A percentile compares a stretch with the other conserved stretches of the same genome.
phyloP scores from a whole-genome alignment of 169 alveolate genomes.

The Eimeria brunetti region DNA sequence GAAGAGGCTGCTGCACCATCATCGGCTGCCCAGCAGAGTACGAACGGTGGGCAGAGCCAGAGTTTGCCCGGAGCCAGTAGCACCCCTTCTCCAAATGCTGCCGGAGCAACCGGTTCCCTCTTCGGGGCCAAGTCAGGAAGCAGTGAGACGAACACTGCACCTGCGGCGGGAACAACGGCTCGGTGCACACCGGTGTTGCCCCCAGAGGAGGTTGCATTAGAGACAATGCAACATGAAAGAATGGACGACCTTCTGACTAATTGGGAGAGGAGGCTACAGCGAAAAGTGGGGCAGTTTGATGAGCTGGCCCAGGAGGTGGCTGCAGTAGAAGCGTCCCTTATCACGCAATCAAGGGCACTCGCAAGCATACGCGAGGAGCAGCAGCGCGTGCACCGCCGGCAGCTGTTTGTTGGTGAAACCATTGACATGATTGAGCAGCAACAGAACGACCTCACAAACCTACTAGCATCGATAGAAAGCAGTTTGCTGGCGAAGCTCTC shows the following conservation, averaged over 20 bases:
- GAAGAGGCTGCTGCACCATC: conserved; percentile 40
- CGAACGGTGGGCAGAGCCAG: conserved; percentile 41
- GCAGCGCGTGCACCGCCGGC: conserved; percentile 73
- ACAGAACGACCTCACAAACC: conserved; percentile 65
- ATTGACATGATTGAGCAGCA: conserved; percentile 78
- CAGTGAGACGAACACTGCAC: conserved; percentile 5
- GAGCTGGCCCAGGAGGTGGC: conserved; percentile 78
- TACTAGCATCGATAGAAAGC: conserved; percentile 71
- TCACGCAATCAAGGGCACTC: conserved; percentile 59
- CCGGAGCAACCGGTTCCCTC: conserved; percentile 1
- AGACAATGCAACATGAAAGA: conserved; percentile 79
- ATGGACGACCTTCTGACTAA: conserved; percentile 72
- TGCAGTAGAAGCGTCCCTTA: conserved; percentile 72
- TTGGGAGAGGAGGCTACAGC: conserved; percentile 79
- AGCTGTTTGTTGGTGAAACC: conserved; percentile 64
- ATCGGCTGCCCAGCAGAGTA: conserved; percentile 26
- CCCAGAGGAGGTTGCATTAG: conserved; percentile 78
- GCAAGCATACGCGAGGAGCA: conserved; percentile 72
- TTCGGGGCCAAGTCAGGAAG: conserved; percentile 28
- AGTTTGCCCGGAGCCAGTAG: conserved; percentile 8
- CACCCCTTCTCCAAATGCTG: not conserved
- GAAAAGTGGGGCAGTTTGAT: conserved; percentile 74
- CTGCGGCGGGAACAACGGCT: conserved; percentile 2
- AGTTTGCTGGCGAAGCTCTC: conserved; percentile 41
- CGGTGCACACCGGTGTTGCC: conserved; percentile 21